Base-by-base conservation (phyloP, 768 basidiomycete species). In the Xanthoconium stramineum region DNA sequence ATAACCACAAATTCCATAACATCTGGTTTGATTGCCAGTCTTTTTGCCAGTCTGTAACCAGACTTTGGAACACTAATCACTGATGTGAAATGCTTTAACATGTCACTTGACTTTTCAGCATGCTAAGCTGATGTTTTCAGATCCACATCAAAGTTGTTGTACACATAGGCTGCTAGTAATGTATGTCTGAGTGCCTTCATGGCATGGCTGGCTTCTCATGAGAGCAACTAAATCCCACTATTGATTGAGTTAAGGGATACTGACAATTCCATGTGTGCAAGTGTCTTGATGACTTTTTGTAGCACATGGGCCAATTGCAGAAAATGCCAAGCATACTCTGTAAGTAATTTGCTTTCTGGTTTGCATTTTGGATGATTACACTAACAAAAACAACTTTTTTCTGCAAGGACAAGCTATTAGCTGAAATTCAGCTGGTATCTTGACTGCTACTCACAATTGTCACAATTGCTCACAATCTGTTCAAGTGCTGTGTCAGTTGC, bases 71-170 rank as follows among this genome's bases (percentile, higher is more conserved):
- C 53, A 1, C 50, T 13, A 2, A 46, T 2, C 11, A 11, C 28
- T 1, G 43, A 44, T 2, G 43, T 44, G 6, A 44, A 28, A 28
- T 44, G 43, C n/a, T 32, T 30, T 32, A 46, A 46, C 1, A 3
- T 46, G 29, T 35, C 32, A 12, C 40, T 46, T 1, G 52, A 53
- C 6, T 50, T 55, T 9, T 58, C 53, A 7, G 19, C 40, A 0
- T 3, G 4, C 2, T 32, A 47, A 7, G 20, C 28, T 20, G 38
- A 8, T n/a, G 20, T 10, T 33, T 43, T 57, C 20, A 49, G 15
- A 8, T 57, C 47, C 0, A 52, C 17, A 10, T 57, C 35, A 19
- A 57, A 57, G 40, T 57, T 57, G 8, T 53, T 40, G 17, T 57
- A 57, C 37, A 47, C 40, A 44, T 57, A 57, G 1, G 14, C 2